phyloP scores from a whole-genome alignment of 495 filamentous ascomycete species.

The Thermothielavioides terrestris region DNA sequence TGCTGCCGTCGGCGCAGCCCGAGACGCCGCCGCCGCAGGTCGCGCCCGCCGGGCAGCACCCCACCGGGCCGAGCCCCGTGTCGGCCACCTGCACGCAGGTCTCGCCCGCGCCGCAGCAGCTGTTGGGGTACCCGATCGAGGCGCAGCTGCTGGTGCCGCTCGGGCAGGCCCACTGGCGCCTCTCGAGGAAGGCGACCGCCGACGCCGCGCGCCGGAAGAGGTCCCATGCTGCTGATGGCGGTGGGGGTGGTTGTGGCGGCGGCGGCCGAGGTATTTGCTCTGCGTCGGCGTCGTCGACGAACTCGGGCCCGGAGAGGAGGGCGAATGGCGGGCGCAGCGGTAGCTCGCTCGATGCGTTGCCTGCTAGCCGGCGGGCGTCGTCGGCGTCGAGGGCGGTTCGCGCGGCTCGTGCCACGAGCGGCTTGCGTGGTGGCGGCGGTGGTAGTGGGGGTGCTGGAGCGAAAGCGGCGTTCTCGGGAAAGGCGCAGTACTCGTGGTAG shows the following conservation, averaged over 20 bases:
- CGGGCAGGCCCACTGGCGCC: conserved; percentile 65
- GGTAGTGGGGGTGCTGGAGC: too few species aligned
- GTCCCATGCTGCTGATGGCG: not conserved
- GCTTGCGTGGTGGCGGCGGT: too few species aligned
- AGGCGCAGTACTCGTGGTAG: conserved; percentile 52
- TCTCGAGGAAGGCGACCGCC: conserved; percentile 32
- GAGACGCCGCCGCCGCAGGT: conserved; percentile 58
- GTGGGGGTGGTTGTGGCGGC: too few species aligned
- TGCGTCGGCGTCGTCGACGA: not conserved
- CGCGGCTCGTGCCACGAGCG: conserved; percentile 10
- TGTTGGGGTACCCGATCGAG: conserved; percentile 59
- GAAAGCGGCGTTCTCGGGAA: conserved; percentile 18
- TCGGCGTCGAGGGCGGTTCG: conserved; percentile 8
- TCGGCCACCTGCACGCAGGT: conserved; percentile 65
- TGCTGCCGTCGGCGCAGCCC: conserved; percentile 55
- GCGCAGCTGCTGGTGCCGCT: conserved; percentile 57
- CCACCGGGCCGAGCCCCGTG: conserved; percentile 66
- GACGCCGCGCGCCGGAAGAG: conserved; percentile 26
- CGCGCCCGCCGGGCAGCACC: conserved; percentile 71
- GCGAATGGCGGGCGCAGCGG: conserved; percentile 33
- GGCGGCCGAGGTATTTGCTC: too few species aligned
- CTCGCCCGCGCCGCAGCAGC: conserved; percentile 63
- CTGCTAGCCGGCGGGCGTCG: conserved; percentile 16
- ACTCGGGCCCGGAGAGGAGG: conserved; percentile 16
- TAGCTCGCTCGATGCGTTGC: conserved; percentile 24